Conservation (phyloP, 2,329 filamentous ascomycete genomes). For the Rhynchosporium graminicola region DNA sequence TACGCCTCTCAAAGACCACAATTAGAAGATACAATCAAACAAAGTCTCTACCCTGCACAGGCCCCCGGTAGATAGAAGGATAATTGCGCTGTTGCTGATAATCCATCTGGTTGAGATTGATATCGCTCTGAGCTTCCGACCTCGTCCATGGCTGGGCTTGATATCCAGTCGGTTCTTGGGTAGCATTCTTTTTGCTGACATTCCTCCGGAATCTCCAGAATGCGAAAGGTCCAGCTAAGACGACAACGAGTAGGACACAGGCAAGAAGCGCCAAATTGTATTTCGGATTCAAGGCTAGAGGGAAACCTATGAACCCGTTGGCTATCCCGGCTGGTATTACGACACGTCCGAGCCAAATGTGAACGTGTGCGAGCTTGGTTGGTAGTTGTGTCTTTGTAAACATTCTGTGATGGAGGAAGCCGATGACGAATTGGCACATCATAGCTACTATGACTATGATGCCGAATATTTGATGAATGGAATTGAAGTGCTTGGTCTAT, state of each 20-base stretch:
- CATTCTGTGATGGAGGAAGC: slow-evolving; percentile 56
- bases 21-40: slow-evolving; percentile 1
- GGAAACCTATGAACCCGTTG: slow-evolving; percentile 61
- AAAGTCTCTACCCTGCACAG: slow-evolving; percentile 6
- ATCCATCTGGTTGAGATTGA: slow-evolving; percentile 18
- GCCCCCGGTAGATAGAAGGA: slow-evolving; percentile 11
- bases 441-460: slow-evolving; percentile 54
- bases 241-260: slow-evolving; percentile 47
- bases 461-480: slow-evolving; percentile 60
- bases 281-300: slow-evolving; percentile 52
- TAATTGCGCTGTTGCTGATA: slow-evolving; percentile 13
- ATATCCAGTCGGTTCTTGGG: slow-evolving; percentile 19
- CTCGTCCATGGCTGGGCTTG: slow-evolving; percentile 24
- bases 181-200: slow-evolving; percentile 14
- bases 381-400: slow-evolving; percentile 52
- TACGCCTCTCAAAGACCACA: not conserved
- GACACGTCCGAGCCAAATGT: slow-evolving; percentile 58
- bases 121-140: slow-evolving; percentile 14
- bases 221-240: slow-evolving; percentile 40
- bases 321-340: slow-evolving; percentile 54
- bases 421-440: slow-evolving; percentile 55
- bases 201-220: slow-evolving; percentile 27
- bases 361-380: slow-evolving; percentile 53
- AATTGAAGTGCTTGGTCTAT: slow-evolving; percentile 54
- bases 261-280: slow-evolving; percentile 52